A percentile compares a stretch with the other conserved stretches of the same genome.
phyloP scores from a whole-genome alignment of 1,284 basidiomycete species.

The Sanghuangporus baumii region DNA sequence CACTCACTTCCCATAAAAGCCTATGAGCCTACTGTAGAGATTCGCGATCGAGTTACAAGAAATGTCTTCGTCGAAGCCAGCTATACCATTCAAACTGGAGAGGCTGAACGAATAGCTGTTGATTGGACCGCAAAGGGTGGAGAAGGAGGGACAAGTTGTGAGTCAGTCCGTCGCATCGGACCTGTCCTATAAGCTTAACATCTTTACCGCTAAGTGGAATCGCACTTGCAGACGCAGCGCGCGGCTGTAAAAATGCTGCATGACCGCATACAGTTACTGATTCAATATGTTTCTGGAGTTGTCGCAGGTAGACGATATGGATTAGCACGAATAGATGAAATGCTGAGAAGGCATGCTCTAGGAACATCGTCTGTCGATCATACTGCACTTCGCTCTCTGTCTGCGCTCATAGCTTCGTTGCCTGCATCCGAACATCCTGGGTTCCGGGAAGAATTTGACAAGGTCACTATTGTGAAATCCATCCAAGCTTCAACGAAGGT shows the following conservation, averaged over 20 bases:
- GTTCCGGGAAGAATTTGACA: conserved; percentile 83
- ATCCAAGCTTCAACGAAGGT: conserved; percentile 6
- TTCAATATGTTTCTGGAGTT: conserved; percentile 76
- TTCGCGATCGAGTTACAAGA: conserved; percentile 69
- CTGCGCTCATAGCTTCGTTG: conserved; percentile 80
- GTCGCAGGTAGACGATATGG: conserved; percentile 51
- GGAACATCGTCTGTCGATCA: conserved; percentile 70
- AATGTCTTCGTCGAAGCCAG: conserved; percentile 78
- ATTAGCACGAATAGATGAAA: background rate
- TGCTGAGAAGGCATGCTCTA: conserved; percentile 24
- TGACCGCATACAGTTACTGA: conserved; percentile 80
- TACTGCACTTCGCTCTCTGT: conserved; percentile 76
- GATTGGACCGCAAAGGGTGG: conserved; percentile 93
- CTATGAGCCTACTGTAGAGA: conserved; percentile 85
- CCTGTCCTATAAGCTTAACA: background rate
- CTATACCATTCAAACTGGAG: conserved; percentile 92
- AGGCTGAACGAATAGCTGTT: conserved; percentile 97
- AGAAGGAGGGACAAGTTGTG: conserved; percentile 73
- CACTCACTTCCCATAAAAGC: conserved; percentile 80
- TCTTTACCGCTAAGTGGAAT: conserved; percentile 60
- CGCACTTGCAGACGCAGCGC: conserved; percentile 85
- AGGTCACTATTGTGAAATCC: conserved; percentile 41
- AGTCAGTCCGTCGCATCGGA: conserved; percentile 28
- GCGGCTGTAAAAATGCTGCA: conserved; percentile 96
- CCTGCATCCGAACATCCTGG: conserved; percentile 77